A percentile compares a stretch with the other conserved stretches of the same genome.
These are phyloP conservation scores for Lactarius trivialis DNA, from an alignment of 768 basidiomycete species.

Conservation along the genomic window DNA sequence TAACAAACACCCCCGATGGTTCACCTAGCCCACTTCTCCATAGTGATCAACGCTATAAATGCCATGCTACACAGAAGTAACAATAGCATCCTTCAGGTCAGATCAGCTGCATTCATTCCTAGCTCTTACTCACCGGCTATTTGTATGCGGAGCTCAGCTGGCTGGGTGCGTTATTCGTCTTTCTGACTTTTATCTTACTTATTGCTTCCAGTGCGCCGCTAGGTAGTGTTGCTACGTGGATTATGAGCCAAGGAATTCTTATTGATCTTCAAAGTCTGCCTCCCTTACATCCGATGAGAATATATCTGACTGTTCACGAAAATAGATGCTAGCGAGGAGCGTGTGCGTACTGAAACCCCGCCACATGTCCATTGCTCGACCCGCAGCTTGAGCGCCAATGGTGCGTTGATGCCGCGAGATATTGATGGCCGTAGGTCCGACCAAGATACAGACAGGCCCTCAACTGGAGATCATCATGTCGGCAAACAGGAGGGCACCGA, in stretches of 20 bases:
- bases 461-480: not conserved
- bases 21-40: not conserved
- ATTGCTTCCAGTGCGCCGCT: conserved; percentile 6
- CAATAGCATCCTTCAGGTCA: conserved; percentile 22
- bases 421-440: not conserved
- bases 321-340: not conserved
- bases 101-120: not conserved
- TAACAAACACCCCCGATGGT: not conserved
- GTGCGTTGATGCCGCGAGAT: not conserved
- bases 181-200: not conserved
- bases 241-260: conserved; percentile 32
- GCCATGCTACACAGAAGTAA: conserved; percentile 24
- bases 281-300: not conserved
- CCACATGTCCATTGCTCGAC: not conserved
- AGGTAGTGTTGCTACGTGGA: conserved; percentile 31
- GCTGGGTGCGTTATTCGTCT: not conserved
- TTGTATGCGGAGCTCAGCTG: conserved; percentile 6
- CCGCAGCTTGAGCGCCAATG: not conserved
- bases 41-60: conserved; percentile 27
- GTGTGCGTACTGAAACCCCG: not conserved
- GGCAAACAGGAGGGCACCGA: conserved; percentile 10
- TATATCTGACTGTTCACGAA: not conserved
- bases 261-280: conserved; percentile 31
- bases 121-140: not conserved
- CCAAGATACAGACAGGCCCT: not conserved